These are phyloP conservation scores for Kwoniella sp. DNA, from an alignment of 768 basidiomycete genomes.

Conservation along the genomic window DNA sequence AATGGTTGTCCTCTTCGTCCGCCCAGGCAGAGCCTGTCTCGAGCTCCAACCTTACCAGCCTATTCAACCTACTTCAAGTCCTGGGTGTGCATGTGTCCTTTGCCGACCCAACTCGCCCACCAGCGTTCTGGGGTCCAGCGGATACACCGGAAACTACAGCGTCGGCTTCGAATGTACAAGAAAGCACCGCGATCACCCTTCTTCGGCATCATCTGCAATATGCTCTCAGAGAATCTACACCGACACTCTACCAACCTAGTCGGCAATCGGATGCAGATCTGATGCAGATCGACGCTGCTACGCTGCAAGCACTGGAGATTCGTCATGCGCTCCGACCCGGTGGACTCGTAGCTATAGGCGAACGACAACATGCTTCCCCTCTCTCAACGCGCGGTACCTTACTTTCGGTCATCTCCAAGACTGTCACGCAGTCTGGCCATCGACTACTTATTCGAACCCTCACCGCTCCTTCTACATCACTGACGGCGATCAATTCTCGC, in stretches of 20 bases:
- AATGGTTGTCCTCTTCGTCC: slow-evolving; percentile 15
- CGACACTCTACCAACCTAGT: slow-evolving; percentile 36
- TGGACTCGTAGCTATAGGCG: slow-evolving; percentile 18
- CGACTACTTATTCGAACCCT: slow-evolving; percentile 50
- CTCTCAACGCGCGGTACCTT: slow-evolving; percentile 48
- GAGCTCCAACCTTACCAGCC: slow-evolving; percentile 4
- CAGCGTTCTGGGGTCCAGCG: background rate
- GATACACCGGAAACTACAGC: background rate
- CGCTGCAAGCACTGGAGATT: slow-evolving; percentile 53
- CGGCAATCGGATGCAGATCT: slow-evolving; percentile 29
- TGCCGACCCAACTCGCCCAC: slow-evolving; percentile 26
- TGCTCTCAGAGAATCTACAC: slow-evolving; percentile 50
- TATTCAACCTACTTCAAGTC: slow-evolving; percentile 36
- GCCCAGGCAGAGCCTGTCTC: background rate
- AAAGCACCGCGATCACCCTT: slow-evolving; percentile 37
- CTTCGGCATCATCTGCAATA: slow-evolving; percentile 47
- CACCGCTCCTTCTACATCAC: slow-evolving; percentile 45
- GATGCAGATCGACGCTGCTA: slow-evolving; percentile 56
- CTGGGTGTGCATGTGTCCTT: slow-evolving; percentile 43
- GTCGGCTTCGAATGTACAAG: slow-evolving; percentile 4
- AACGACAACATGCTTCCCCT: slow-evolving; percentile 29
- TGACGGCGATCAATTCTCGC: slow-evolving; percentile 38
- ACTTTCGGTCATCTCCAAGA: slow-evolving; percentile 48
- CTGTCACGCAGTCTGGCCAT: slow-evolving; percentile 49
- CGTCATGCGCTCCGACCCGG: slow-evolving; percentile 50